These are phyloP conservation scores for Oxytropis ochrocephala DNA, from an alignment of 306 rosid species.

Conservation along the genomic window DNA sequence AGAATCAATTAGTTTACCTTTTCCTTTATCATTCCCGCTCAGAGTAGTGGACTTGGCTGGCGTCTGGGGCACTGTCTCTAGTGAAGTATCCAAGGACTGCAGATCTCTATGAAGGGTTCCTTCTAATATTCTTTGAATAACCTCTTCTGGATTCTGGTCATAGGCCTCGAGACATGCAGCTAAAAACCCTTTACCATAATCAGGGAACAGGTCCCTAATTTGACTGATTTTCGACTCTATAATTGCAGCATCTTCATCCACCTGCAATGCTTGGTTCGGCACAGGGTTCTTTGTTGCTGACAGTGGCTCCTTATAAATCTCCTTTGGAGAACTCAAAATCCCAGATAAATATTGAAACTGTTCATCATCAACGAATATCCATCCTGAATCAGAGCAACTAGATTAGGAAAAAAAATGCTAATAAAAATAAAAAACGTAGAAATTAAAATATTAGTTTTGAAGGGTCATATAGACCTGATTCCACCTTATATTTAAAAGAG, in stretches of 20 bases:
- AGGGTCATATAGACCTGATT: conserved; percentile 8
- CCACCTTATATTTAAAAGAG: not conserved
- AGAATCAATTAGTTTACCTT: conserved; percentile 67
- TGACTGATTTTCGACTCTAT: conserved; percentile 87
- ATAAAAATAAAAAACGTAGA: not conserved
- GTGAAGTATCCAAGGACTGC: conserved; percentile 56
- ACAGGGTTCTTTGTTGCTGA: conserved; percentile 18
- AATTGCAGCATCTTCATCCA: conserved; percentile 68
- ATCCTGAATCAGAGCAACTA: conserved; percentile 54
- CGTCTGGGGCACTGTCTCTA: conserved; percentile 47
- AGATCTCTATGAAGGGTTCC: conserved; percentile 86
- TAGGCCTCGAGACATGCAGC: conserved; percentile 87
- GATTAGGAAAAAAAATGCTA: conserved; percentile 9
- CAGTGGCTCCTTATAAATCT: conserved; percentile 27
- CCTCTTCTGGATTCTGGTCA: conserved; percentile 96
- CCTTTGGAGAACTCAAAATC: conserved; percentile 41
- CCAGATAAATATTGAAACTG: conserved; percentile 63
- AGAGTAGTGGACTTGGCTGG: conserved; percentile 32
- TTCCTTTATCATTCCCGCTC: conserved; percentile 68
- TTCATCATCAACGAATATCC: conserved; percentile 78
- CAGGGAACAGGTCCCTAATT: conserved; percentile 88
- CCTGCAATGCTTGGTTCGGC: conserved; percentile 32
- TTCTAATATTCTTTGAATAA: conserved; percentile 89
- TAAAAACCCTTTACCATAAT: conserved; percentile 80
- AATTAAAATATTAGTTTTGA: not conserved